Percentiles rank a stretch among this genome's conserved stretches.
phyloP scores from a whole-genome alignment of 768 basidiomycete species.

The Russula brevipes region DNA sequence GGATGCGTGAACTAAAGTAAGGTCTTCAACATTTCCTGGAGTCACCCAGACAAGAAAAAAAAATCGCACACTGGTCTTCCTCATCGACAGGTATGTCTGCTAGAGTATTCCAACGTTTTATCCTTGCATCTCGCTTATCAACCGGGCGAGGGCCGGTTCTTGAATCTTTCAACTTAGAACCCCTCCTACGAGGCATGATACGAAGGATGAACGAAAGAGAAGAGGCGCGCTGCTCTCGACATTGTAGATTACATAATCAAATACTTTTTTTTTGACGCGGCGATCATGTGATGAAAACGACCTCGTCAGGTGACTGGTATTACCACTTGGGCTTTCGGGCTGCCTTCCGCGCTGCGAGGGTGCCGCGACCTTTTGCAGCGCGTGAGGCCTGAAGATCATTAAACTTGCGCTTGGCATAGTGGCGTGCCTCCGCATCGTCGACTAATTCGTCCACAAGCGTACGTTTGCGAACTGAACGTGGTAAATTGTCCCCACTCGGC shows the following conservation, averaged over 20 bases:
- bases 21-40: background rate
- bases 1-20: constrained; percentile 58
- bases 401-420: constrained; percentile 92
- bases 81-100: constrained; percentile 71
- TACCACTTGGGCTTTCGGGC: constrained; percentile 66
- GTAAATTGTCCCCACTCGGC: constrained; percentile 64
- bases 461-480: constrained; percentile 65
- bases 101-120: constrained; percentile 62
- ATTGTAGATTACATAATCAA: constrained; percentile 8
- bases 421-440: constrained; percentile 78
- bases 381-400: constrained; percentile 65
- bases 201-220: background rate
- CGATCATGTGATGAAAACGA: background rate
- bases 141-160: constrained; percentile 42
- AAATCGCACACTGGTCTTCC: constrained; percentile 67
- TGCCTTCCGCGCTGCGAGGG: constrained; percentile 59
- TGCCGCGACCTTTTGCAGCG: constrained; percentile 65
- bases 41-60: background rate
- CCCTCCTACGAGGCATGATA: constrained; percentile 19
- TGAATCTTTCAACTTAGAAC: constrained; percentile 5
- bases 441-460: constrained; percentile 86
- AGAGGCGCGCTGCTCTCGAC: background rate
- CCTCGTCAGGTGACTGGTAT: background rate
- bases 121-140: constrained; percentile 45
- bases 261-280: background rate